Percentiles rank a stretch among this genome's conserved stretches.
Evolutionary conservation across 768 basidiomycete genomes (phyloP).

Genomic region (Sutorius australiensis): DNA sequence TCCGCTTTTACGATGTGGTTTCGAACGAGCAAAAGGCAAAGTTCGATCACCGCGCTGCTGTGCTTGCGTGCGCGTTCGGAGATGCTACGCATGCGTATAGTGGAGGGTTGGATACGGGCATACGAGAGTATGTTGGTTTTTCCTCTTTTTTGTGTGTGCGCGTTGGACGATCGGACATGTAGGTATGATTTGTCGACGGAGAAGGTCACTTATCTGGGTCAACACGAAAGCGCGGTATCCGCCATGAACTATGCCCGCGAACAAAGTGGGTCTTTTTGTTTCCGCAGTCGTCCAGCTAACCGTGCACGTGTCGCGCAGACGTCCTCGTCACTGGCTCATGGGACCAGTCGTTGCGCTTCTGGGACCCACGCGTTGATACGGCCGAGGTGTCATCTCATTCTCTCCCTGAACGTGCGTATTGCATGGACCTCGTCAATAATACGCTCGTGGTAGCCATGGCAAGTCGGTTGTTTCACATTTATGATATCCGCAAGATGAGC

Average conservation of each 20-base stretch:
- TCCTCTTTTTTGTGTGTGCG: not conserved
- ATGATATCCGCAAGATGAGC: conserved; percentile 77
- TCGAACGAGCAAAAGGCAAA: conserved; percentile 70
- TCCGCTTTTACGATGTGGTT: conserved; percentile 52
- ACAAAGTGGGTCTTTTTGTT: conserved; percentile 45
- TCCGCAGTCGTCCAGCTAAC: not conserved
- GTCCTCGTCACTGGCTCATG: conserved; percentile 82
- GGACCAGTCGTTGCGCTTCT: conserved; percentile 86
- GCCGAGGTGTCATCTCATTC: conserved; percentile 54
- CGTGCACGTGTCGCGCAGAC: conserved; percentile 40
- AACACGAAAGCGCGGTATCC: conserved; percentile 78
- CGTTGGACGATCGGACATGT: not conserved
- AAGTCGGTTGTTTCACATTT: conserved; percentile 85
- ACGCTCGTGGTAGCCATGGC: conserved; percentile 92
- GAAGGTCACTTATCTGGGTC: conserved; percentile 69
- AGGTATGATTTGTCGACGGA: conserved; percentile 75
- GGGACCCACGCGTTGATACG: conserved; percentile 69
- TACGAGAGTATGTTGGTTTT: conserved; percentile 56
- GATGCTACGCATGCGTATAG: conserved; percentile 70
- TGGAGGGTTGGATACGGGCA: conserved; percentile 81
- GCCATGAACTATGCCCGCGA: conserved; percentile 67
- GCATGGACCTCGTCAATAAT: conserved; percentile 72
- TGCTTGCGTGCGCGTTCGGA: conserved; percentile 76
- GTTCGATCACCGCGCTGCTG: conserved; percentile 85
- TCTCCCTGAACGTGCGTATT: conserved; percentile 83